A percentile compares a stretch with the other conserved stretches of the same genome.
Evolutionary conservation across 768 basidiomycete species (phyloP).

Genomic region (Kondoa subrosea): DNA sequence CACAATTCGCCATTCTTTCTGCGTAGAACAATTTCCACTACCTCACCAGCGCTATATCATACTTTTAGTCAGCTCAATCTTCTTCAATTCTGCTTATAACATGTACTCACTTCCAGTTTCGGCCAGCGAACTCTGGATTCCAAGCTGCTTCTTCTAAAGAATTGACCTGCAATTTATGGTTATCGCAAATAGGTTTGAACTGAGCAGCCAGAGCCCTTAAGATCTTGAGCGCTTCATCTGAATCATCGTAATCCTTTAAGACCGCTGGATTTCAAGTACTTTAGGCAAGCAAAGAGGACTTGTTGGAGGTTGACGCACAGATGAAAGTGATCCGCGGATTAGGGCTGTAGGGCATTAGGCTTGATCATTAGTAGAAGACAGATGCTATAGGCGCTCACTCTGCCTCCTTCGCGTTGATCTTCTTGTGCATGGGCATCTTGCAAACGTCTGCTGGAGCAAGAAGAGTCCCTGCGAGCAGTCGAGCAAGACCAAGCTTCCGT

Average conservation of each 20-base stretch:
- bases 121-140: not conserved
- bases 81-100: too few species aligned
- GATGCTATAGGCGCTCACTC: not conserved
- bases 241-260: conserved; percentile 3
- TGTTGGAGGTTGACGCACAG: too few species aligned
- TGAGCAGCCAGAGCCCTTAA: conserved; percentile 1
- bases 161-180: conserved; percentile 5
- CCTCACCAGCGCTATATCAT: not conserved
- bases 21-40: not conserved
- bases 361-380: not conserved
- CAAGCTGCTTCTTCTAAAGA: not conserved
- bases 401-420: not conserved
- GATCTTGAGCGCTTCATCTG: not conserved
- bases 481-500: too few species aligned
- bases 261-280: too few species aligned
- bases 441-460: too few species aligned
- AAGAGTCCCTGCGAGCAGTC: too few species aligned
- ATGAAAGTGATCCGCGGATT: conserved; percentile 1
- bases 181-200: conserved; percentile 7
- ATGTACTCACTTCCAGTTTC: not conserved
- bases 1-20: not conserved
- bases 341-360: not conserved
- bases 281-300: too few species aligned
- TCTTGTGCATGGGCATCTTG: conserved; percentile 11
- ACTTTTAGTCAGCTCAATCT: too few species aligned